Conservation (phyloP, 225 moss, liverwort and hornwort genomes). For the Polytrichum formosum region DNA sequence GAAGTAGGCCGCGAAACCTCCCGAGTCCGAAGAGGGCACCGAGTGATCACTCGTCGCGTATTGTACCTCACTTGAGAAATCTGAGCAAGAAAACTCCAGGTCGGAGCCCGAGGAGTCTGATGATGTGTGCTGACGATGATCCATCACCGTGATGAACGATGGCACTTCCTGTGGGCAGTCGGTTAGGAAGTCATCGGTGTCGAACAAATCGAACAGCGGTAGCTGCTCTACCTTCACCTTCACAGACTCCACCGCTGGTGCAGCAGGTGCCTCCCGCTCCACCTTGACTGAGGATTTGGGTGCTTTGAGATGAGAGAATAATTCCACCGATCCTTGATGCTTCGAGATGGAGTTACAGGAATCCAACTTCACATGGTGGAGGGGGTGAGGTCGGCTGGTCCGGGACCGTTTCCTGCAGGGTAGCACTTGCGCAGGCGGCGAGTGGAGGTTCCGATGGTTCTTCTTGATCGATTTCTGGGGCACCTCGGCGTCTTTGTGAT, state of each 20-base stretch:
- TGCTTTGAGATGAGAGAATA: background rate
- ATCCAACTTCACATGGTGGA: conserved; percentile 30
- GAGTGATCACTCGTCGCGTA: conserved; percentile 20
- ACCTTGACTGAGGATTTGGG: conserved; percentile 12
- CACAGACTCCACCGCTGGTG: conserved; percentile 17
- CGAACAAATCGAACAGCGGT: conserved; percentile 33
- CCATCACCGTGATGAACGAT: conserved; percentile 23
- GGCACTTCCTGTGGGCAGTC: conserved; percentile 50
- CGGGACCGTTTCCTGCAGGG: conserved; percentile 31
- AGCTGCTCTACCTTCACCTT: conserved; percentile 10
- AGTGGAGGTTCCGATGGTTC: conserved; percentile 1
- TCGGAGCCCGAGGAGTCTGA: background rate
- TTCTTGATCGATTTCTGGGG: conserved; percentile 1
- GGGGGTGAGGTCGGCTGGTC: conserved; percentile 39
- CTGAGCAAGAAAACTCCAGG: background rate
- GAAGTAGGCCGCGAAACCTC: conserved; percentile 18
- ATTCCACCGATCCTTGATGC: too few relatives aligned
- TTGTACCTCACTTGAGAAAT: conserved; percentile 14
- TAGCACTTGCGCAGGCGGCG: conserved; percentile 18
- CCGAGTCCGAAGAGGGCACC: conserved; percentile 22
- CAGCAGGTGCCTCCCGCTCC: conserved; percentile 5
- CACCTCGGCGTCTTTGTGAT: background rate
- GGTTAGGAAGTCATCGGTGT: conserved; percentile 19
- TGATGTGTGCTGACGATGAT: background rate
- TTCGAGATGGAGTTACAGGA: too few relatives aligned